Percentiles rank a stretch among this genome's conserved stretches.
Conservation (phyloP, 139 green algal species). For the Coccomyxa sp. region DNA sequence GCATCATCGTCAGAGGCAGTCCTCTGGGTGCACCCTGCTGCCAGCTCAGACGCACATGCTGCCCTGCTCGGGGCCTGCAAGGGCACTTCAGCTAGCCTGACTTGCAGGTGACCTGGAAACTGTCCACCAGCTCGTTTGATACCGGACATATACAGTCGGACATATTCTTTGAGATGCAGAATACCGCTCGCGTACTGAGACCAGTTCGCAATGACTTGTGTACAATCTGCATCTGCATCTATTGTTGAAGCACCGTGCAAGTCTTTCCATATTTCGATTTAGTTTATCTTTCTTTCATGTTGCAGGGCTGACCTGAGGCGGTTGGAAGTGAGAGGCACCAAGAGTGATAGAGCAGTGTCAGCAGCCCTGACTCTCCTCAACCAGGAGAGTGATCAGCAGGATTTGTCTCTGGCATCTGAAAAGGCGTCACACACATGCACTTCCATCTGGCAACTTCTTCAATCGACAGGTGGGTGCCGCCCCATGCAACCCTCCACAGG, state of each 20-base stretch:
- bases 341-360: conserved; percentile 4
- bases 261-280: too few relatives aligned
- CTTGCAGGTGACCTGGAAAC: too few relatives aligned
- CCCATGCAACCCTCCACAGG: background rate
- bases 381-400: background rate
- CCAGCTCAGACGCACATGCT: too few relatives aligned
- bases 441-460: background rate
- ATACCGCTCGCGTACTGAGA: background rate
- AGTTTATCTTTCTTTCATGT: conserved; percentile 31
- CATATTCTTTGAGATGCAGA: background rate
- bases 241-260: background rate
- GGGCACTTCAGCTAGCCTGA: too few relatives aligned
- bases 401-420: background rate
- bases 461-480: background rate
- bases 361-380: background rate
- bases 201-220: background rate
- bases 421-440: background rate
- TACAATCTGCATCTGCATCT: background rate
- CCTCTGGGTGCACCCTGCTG: too few relatives aligned
- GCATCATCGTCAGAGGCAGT: too few relatives aligned
- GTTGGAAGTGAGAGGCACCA: conserved; percentile 10
- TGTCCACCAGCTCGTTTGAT: background rate
- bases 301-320: conserved; percentile 7
- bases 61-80: too few relatives aligned
- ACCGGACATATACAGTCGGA: background rate